phyloP scores from a whole-genome alignment of 345 rosid species.

The Cardiospermum halicacabum region DNA sequence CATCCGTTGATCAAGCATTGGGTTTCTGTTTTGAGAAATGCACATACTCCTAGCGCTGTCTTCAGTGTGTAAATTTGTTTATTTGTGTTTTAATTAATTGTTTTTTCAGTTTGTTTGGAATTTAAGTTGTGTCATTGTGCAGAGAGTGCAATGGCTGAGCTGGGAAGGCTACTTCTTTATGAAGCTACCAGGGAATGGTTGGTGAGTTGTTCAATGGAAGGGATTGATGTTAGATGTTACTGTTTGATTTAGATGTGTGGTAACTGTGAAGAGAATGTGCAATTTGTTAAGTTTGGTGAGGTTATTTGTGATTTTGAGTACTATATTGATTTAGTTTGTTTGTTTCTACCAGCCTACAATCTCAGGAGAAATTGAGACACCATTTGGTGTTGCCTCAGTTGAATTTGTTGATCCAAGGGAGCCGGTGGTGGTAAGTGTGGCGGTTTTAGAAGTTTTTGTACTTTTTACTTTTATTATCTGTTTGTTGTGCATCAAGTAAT shows the following conservation, averaged over 20 bases:
- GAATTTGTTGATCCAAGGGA: constrained; percentile 93
- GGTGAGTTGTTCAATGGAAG: constrained; percentile 45
- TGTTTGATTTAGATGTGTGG: not conserved
- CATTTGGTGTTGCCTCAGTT: constrained; percentile 83
- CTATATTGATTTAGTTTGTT: constrained; percentile 8
- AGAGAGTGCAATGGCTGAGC: constrained; percentile 90
- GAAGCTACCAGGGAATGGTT: constrained; percentile 96
- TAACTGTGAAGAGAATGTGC: not conserved
- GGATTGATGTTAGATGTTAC: not conserved
- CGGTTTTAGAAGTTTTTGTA: constrained; percentile 3
- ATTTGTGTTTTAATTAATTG: not conserved
- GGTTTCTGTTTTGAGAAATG: constrained; percentile 82
- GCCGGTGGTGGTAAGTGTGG: constrained; percentile 68
- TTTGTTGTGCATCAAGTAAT: not conserved
- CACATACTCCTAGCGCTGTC: constrained; percentile 75
- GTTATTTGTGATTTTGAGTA: not conserved
- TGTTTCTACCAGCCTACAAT: constrained; percentile 61
- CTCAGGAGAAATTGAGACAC: constrained; percentile 83
- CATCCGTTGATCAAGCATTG: constrained; percentile 95
- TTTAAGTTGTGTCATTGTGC: constrained; percentile 2
- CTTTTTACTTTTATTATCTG: not conserved
- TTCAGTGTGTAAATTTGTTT: constrained; percentile 45
- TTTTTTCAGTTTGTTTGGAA: not conserved
- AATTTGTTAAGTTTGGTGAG: not conserved
- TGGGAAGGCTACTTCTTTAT: constrained; percentile 81